These are phyloP conservation scores for Osmanthus fragrans DNA, from an alignment of 257 asterid genomes.

Conservation along the genomic window DNA sequence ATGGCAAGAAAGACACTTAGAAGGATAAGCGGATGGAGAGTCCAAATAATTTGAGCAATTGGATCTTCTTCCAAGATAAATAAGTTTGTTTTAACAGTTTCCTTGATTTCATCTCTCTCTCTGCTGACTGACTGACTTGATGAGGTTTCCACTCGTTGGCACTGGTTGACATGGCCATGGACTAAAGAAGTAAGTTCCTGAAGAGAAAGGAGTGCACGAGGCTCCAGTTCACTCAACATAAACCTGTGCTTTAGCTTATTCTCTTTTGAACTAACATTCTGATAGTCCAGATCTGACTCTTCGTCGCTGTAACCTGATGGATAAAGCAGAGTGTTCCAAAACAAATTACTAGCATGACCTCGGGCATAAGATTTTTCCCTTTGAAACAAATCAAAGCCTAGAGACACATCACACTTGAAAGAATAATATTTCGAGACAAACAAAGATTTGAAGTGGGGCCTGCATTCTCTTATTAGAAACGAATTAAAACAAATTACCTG, in stretches of 20 bases:
- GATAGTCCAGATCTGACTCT: constrained; percentile 33
- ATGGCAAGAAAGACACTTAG: constrained; percentile 61
- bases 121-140: constrained; percentile 32
- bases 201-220: constrained; percentile 57
- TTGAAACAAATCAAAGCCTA: constrained; percentile 19
- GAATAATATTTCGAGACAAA: constrained; percentile 9
- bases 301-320: constrained; percentile 37
- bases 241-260: constrained; percentile 35
- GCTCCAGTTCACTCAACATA: constrained; percentile 61
- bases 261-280: constrained; percentile 33
- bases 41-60: constrained; percentile 71
- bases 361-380: constrained; percentile 9
- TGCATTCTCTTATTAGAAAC: constrained; percentile 16
- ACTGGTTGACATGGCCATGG: constrained; percentile 55
- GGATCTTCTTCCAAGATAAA: constrained; percentile 67
- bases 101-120: constrained; percentile 37
- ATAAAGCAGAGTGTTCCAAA: constrained; percentile 21
- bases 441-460: constrained; percentile 17
- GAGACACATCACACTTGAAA: not conserved
- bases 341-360: constrained; percentile 16
- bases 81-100: constrained; percentile 28
- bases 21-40: constrained; percentile 62
- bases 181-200: constrained; percentile 72
- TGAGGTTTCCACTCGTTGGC: constrained; percentile 38
- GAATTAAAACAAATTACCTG: not conserved